Evolutionary conservation across 768 basidiomycete species (phyloP), one percentile per base, ranked within the genome.

Genomic region (Hericium erinaceus): DNA sequence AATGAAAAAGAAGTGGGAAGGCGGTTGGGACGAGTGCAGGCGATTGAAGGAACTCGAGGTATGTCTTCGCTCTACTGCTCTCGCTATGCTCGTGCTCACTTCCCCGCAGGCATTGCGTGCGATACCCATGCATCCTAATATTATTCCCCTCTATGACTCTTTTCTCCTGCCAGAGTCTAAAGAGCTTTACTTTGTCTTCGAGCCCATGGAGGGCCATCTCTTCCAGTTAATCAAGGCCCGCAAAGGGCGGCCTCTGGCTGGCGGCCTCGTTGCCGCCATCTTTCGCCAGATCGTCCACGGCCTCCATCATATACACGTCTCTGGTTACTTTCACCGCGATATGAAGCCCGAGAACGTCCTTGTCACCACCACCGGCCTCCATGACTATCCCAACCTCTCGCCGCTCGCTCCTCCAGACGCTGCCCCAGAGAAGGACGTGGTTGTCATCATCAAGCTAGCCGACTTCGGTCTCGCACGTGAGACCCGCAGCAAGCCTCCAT

Each of bases 281-380:
- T 98, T 97, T 70, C 84, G 81, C 57, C 97, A 99, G 73, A 89
- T 95, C 66, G 84, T 92, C 48, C 76, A 82, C 15, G 97, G 97
- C 40, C 81, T 99, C 39, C 78, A 92, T 66, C 97, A 99, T 71
- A 92, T 98, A 63, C 97, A 99, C 72, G 70, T 77, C 13, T 77
- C 85, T 33, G 97, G 95, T 39, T 99, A 95, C 73, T 99, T 99
- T 73, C 97, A 99, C 73, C 90, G 97, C 52, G 97, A 99, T 71
- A 97, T 99, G 93, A 99, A 99, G 73, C 97, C 97, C 39, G 97
- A 99, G 72, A 99, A 99, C 66, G 87, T 98, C 8, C 83, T 99
- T 54, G 97, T 99, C 65, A 98, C 97, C 16, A 98, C 97, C 2
- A 97, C 93, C 13, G 97, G 97, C 18, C 80, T 95, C 54, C 87